These are phyloP conservation scores for Gossypium rotundifolium DNA, from an alignment of 345 rosid species.

Conservation along the genomic window DNA sequence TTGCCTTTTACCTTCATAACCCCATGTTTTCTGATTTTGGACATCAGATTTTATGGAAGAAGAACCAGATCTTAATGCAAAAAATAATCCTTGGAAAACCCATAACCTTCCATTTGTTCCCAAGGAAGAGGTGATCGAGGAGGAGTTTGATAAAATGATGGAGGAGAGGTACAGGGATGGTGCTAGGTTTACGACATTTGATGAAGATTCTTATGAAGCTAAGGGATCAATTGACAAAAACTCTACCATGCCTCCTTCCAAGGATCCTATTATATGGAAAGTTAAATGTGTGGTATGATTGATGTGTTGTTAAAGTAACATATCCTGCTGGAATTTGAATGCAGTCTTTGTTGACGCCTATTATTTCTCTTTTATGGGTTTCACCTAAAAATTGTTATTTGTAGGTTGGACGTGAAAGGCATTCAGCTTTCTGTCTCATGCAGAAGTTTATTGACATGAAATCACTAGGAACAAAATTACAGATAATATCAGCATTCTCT, in stretches of 20 bases:
- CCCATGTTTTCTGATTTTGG: constrained; percentile 11
- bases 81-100: constrained; percentile 35
- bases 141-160: constrained; percentile 75
- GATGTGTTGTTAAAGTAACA: background rate
- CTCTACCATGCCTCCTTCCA: constrained; percentile 37
- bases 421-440: constrained; percentile 81
- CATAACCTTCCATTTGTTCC: constrained; percentile 45
- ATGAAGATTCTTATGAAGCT: constrained; percentile 51
- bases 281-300: constrained; percentile 78
- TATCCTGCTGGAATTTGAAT: background rate
- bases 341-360: background rate
- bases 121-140: constrained; percentile 81
- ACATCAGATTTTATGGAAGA: constrained; percentile 43
- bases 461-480: constrained; percentile 49
- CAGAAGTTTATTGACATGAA: constrained; percentile 82
- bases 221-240: constrained; percentile 51
- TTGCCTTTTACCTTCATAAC: background rate
- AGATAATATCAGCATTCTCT: constrained; percentile 64
- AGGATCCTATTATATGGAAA: constrained; percentile 80
- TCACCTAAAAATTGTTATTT: constrained; percentile 20
- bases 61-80: constrained; percentile 35
- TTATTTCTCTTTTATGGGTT: background rate
- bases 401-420: constrained; percentile 82
- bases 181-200: constrained; percentile 41
- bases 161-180: constrained; percentile 67